Evolutionary conservation across 2,329 filamentous ascomycete species (phyloP).

Genomic region (Penicillium sp.): DNA sequence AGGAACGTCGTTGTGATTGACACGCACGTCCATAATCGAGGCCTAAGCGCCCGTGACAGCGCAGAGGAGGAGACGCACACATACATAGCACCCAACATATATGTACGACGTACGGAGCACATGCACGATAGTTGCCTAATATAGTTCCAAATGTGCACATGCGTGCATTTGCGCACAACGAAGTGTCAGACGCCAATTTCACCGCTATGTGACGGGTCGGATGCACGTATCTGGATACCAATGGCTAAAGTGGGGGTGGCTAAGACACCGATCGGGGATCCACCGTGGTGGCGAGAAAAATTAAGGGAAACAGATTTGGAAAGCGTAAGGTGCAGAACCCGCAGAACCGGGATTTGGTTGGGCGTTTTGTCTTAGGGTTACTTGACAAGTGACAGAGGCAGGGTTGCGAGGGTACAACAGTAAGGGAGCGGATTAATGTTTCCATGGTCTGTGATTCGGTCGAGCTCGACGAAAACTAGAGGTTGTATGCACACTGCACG

Average conservation of each 20-base stretch:
- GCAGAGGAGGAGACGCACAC: background rate
- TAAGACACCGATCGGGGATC: background rate
- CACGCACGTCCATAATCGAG: background rate
- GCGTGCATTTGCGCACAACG: background rate
- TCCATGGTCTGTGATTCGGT: background rate
- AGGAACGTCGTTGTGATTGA: background rate
- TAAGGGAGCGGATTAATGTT: background rate
- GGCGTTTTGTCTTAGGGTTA: background rate
- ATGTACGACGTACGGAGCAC: background rate
- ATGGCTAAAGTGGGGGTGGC: background rate
- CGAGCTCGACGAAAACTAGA: background rate
- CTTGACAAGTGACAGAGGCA: background rate
- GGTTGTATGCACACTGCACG: slow-evolving; percentile 3
- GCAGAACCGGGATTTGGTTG: background rate
- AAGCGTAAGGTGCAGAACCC: background rate
- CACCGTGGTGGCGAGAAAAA: background rate
- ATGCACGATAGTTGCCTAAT: background rate
- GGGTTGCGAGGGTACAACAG: background rate
- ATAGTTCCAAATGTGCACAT: background rate
- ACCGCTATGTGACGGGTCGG: slow-evolving; percentile 35
- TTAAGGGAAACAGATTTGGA: background rate
- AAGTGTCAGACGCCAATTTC: slow-evolving; percentile 14
- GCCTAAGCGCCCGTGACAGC: background rate
- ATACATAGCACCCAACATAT: background rate
- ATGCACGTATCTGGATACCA: background rate